Evolutionary conservation across 495 filamentous ascomycete genomes (phyloP).

Genomic region (Neurospora sp.): DNA sequence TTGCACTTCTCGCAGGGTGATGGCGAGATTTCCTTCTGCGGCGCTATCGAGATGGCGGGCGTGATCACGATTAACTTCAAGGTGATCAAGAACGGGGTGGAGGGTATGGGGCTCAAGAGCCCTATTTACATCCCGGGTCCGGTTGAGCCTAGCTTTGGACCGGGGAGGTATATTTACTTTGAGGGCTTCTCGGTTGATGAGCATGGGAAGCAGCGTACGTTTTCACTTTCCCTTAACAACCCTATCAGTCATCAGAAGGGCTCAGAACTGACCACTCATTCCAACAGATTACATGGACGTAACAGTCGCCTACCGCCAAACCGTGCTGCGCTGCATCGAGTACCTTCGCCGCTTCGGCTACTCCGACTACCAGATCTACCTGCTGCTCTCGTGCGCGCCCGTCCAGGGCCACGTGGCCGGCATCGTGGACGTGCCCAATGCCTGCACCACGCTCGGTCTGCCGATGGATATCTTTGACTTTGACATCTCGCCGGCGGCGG

Average conservation of each 20-base stretch:
- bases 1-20: conserved; percentile 87
- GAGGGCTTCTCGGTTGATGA: conserved; percentile 93
- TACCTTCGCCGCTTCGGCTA: conserved; percentile 76
- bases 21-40: conserved; percentile 93
- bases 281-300: conserved; percentile 69
- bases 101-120: conserved; percentile 66
- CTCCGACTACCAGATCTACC: conserved; percentile 73
- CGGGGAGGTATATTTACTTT: conserved; percentile 78
- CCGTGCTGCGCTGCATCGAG: conserved; percentile 68
- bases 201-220: conserved; percentile 64
- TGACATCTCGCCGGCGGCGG: conserved; percentile 65
- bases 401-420: conserved; percentile 92
- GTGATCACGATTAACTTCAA: conserved; percentile 85
- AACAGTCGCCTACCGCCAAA: conserved; percentile 85
- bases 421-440: conserved; percentile 75
- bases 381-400: conserved; percentile 80
- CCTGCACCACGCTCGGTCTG: conserved; percentile 80
- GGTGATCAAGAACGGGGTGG: conserved; percentile 76
- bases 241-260: too few species aligned
- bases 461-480: conserved; percentile 97
- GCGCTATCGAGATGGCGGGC: conserved; percentile 95
- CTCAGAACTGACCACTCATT: too few species aligned
- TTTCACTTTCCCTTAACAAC: not conserved
- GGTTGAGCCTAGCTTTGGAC: conserved; percentile 85
- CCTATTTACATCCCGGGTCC: conserved; percentile 87